These are phyloP conservation scores for Beauveria medogensis DNA, from an alignment of 2,329 filamentous ascomycete species.

Conservation along the genomic window DNA sequence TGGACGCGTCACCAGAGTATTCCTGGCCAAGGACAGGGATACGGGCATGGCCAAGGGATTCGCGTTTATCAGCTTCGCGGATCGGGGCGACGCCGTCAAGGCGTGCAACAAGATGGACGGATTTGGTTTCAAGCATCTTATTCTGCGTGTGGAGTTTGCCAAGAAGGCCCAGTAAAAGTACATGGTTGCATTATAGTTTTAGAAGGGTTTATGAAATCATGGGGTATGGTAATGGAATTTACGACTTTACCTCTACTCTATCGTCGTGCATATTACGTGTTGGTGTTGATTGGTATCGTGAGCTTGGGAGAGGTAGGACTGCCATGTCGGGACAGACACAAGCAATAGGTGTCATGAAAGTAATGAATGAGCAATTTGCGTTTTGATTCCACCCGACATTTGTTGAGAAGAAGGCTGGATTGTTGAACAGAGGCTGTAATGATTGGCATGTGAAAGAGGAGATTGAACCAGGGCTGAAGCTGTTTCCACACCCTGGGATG, in stretches of 20 bases:
- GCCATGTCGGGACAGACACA: not conserved
- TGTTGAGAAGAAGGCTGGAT: slow-evolving; percentile 4
- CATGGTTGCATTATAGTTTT: slow-evolving; percentile 18
- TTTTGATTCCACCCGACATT: not conserved
- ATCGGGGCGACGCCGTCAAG: slow-evolving; percentile 80
- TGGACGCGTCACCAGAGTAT: slow-evolving; percentile 92
- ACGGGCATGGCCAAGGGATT: slow-evolving; percentile 96
- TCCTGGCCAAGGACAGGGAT: slow-evolving; percentile 95
- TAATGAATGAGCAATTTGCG: not conserved
- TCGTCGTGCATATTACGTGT: not conserved
- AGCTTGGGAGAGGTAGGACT: not conserved
- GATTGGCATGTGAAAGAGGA: slow-evolving; percentile 11
- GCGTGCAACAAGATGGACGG: slow-evolving; percentile 98
- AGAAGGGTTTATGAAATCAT: not conserved
- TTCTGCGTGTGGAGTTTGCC: slow-evolving; percentile 79
- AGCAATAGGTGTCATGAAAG: not conserved
- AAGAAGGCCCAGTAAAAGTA: slow-evolving; percentile 55
- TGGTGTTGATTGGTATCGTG: not conserved
- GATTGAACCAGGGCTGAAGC: not conserved
- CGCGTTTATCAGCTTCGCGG: slow-evolving; percentile 95
- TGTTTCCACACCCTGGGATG: not conserved
- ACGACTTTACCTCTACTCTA: slow-evolving; percentile 3
- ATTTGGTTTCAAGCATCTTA: slow-evolving; percentile 81
- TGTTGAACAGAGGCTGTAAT: not conserved
- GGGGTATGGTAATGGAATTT: slow-evolving; percentile 8